Evolutionary conservation across 2,329 filamentous ascomycete species (phyloP).

Genomic region (Sarocladium strictum): DNA sequence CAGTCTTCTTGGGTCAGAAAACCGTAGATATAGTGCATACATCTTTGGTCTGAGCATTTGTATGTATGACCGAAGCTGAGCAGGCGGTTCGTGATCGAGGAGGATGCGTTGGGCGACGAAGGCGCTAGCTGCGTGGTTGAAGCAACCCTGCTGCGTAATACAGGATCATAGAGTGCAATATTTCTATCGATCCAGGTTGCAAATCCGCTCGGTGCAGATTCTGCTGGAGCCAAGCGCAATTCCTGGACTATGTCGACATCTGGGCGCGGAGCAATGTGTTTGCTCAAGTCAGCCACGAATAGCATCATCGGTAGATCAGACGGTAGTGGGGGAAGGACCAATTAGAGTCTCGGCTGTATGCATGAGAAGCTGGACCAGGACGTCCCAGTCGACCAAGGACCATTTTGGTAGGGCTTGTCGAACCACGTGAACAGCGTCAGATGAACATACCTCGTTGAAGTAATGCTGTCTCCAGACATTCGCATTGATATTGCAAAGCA

Average conservation of each 20-base stretch:
- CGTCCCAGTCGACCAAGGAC: no score
- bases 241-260: conserved; percentile 25
- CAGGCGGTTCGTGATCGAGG: no score
- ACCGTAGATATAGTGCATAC: conserved; percentile 53
- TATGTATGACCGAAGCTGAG: conserved; percentile 23
- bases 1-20: conserved; percentile 45
- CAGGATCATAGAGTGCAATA: conserved; percentile 41
- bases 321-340: no score
- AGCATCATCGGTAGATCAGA: no score
- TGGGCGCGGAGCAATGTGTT: conserved; percentile 12
- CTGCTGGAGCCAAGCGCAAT: conserved; percentile 20
- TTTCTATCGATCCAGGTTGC: conserved; percentile 48
- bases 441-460: conserved; percentile 28
- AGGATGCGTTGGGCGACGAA: not conserved
- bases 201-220: conserved; percentile 40
- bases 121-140: not conserved
- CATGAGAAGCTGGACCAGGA: no score
- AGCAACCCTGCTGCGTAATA: conserved; percentile 24
- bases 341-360: no score
- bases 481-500: conserved; percentile 51
- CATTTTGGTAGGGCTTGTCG: no score
- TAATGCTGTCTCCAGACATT: conserved; percentile 49
- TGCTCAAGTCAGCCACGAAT: no score
- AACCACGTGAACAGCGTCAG: not conserved
- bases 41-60: conserved; percentile 51